These are phyloP conservation scores for Bimuria novae-zelandiae DNA, from an alignment of 2,329 filamentous ascomycete genomes.

Conservation along the genomic window DNA sequence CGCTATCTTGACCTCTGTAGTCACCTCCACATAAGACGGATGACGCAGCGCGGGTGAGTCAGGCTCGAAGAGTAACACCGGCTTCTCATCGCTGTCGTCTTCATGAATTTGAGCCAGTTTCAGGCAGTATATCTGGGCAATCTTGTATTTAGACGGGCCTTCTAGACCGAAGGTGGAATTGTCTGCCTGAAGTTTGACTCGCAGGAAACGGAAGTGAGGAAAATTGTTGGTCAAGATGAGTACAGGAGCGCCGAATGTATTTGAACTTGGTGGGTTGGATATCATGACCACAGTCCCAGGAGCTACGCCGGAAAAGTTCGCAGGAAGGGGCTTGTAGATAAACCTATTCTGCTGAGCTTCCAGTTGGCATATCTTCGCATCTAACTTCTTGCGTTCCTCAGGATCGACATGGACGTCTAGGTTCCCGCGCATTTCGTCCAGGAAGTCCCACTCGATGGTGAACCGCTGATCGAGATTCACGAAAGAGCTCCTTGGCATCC, in stretches of 20 bases:
- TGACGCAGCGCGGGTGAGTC: conserved; percentile 20
- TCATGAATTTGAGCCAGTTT: conserved; percentile 9
- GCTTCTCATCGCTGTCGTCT: conserved; percentile 16
- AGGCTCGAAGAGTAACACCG: conserved; percentile 19
- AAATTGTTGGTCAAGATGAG: conserved; percentile 19
- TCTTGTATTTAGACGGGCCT: not conserved
- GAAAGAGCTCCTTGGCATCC: conserved; percentile 21
- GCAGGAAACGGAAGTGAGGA: conserved; percentile 17
- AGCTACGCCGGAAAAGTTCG: conserved; percentile 10
- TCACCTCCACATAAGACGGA: conserved; percentile 24
- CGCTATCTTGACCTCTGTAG: not conserved
- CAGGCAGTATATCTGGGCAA: conserved; percentile 8
- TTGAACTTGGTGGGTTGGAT: conserved; percentile 11
- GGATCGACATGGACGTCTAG: conserved; percentile 12
- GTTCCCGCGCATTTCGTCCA: conserved; percentile 13
- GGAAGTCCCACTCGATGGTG: conserved; percentile 18
- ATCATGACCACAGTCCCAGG: conserved; percentile 24
- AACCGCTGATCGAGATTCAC: conserved; percentile 26
- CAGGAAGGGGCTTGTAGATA: conserved; percentile 25
- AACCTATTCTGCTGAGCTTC: conserved; percentile 26
- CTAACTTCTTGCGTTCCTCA: conserved; percentile 18
- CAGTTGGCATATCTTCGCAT: conserved; percentile 12
- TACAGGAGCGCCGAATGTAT: conserved; percentile 22
- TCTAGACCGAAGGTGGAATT: conserved; percentile 14
- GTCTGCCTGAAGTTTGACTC: conserved; percentile 18